phyloP scores from a whole-genome alignment of 2,329 filamentous ascomycete genomes.

The Zymoseptoria crescenta region DNA sequence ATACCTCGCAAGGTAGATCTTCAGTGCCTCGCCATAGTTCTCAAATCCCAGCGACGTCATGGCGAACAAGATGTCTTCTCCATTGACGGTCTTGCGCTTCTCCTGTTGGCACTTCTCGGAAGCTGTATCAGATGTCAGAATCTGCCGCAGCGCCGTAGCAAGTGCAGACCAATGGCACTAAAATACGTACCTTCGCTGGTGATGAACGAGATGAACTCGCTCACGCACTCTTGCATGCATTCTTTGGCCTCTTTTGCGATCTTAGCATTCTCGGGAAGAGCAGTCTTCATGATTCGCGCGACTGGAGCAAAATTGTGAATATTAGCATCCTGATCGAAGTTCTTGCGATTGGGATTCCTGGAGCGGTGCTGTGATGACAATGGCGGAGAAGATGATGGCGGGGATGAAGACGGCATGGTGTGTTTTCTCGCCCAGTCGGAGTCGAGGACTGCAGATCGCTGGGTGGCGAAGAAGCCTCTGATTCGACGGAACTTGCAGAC shows the following conservation, averaged over 20 bases:
- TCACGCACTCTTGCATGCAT: slow-evolving; percentile 99
- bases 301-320: slow-evolving; percentile 93
- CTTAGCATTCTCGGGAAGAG: slow-evolving; percentile 94
- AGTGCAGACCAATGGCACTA: slow-evolving; percentile 11
- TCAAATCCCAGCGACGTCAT: slow-evolving; percentile 99
- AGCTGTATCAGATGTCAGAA: slow-evolving; percentile 46
- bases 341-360: slow-evolving; percentile 24
- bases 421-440: slow-evolving; percentile 24
- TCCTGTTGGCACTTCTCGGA: slow-evolving; percentile 99
- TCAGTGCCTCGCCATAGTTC: slow-evolving; percentile 95
- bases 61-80: slow-evolving; percentile 95
- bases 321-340: slow-evolving; percentile 68
- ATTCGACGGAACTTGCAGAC: slow-evolving; percentile 40
- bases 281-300: slow-evolving; percentile 97
- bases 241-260: slow-evolving; percentile 96
- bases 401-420: slow-evolving; percentile 40
- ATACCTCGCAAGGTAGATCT: slow-evolving; percentile 96
- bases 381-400: slow-evolving; percentile 24
- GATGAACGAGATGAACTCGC: slow-evolving; percentile 99
- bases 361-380: slow-evolving; percentile 20
- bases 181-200: slow-evolving; percentile 81
- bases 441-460: slow-evolving; percentile 28
- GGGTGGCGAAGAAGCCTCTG: slow-evolving; percentile 31
- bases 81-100: slow-evolving; percentile 98
- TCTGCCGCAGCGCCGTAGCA: slow-evolving; percentile 8